Evolutionary conservation across 345 rosid genomes (phyloP), one percentile per base, ranked within the genome.

Genomic region (Gossypium sturtianum): DNA sequence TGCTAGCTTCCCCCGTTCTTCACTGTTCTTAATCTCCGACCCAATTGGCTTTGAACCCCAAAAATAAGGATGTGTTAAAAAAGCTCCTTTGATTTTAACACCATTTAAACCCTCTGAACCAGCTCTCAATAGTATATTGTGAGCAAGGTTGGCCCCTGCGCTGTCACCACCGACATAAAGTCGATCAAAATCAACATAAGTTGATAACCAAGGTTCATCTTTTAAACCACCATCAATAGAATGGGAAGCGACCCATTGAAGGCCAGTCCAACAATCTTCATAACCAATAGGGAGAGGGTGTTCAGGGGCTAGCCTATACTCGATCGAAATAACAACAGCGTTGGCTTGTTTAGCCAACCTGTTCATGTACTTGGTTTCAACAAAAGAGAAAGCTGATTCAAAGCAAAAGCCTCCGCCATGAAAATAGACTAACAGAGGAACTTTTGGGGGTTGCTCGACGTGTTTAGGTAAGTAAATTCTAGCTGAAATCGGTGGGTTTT

Each of bases 21-120:
- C 78, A 0, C 1, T 17, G 0, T 13, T 19, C 44, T 17, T 49
- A 1, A 48, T 6, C 73, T 87, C 91, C 0, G 72, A 61, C 12
- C 87, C 91, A 0, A 81, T 53, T 13, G 86, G 80, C 64, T 86
- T 34, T 0, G 91, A 84, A 12, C 88, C 84, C 86, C 91, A 88
- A 56, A 88, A 86, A 71, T 73, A 86, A 11, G 87, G 86, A 15
- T 88, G 88, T 0, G 84, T 76, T 11, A 83, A 49, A 57, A 74
- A 75, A 38, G 77, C 77, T 7, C 89, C 89, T 3, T 23, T 2
- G 9, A 88, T 73, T n/a, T 47, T 80, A 1, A 80, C 78, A 8
- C 75, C 79, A 2, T 63, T 65, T 69, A 82, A 17, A 0, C 15
- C 71, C 48, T 83, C 82, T 0, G 41, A 9, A 0, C 83, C 82